Conservation (phyloP, 2,329 filamentous ascomycete genomes). For the Stenocarpella maydis region DNA sequence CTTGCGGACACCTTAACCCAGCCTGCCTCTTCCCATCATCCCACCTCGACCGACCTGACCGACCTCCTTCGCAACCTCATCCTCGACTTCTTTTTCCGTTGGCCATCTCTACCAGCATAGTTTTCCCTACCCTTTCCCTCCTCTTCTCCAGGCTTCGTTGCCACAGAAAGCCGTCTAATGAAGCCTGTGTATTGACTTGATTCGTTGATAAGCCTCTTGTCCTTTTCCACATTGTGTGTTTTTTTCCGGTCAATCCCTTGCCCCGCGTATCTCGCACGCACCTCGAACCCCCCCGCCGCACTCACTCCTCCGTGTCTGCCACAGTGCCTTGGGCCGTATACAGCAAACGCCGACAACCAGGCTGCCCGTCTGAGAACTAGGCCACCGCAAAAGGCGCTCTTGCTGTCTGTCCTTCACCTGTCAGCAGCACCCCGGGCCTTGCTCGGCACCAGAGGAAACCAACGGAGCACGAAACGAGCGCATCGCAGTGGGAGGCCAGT, state of each 20-base stretch:
- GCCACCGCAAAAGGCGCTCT: background rate
- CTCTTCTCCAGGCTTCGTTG: slow-evolving; percentile 40
- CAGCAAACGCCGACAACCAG: too few species aligned
- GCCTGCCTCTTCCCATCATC: background rate
- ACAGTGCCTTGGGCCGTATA: slow-evolving; percentile 1
- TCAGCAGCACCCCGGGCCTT: background rate
- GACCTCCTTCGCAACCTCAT: slow-evolving; percentile 9
- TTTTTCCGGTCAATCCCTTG: slow-evolving; percentile 27
- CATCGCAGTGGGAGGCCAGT: slow-evolving; percentile 7
- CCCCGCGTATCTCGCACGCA: slow-evolving; percentile 20
- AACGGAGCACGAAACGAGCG: background rate
- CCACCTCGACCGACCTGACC: slow-evolving; percentile 5
- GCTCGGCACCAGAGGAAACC: background rate
- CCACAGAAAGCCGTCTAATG: slow-evolving; percentile 39
- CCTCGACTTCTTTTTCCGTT: slow-evolving; percentile 3
- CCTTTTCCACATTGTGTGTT: slow-evolving; percentile 28
- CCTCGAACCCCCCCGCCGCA: background rate
- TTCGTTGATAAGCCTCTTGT: slow-evolving; percentile 35
- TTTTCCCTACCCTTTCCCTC: slow-evolving; percentile 22
- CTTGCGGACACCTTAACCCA: slow-evolving; percentile 5
- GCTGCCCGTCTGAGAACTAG: background rate
- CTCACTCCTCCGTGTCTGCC: slow-evolving; percentile 14
- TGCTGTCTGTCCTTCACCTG: background rate
- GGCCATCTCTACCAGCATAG: slow-evolving; percentile 29
- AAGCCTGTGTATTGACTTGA: slow-evolving; percentile 43